Evolutionary conservation across 2,329 filamentous ascomycete genomes (phyloP), one percentile per base, ranked within the genome.

Genomic region (Pseudogymnoascus sp.): DNA sequence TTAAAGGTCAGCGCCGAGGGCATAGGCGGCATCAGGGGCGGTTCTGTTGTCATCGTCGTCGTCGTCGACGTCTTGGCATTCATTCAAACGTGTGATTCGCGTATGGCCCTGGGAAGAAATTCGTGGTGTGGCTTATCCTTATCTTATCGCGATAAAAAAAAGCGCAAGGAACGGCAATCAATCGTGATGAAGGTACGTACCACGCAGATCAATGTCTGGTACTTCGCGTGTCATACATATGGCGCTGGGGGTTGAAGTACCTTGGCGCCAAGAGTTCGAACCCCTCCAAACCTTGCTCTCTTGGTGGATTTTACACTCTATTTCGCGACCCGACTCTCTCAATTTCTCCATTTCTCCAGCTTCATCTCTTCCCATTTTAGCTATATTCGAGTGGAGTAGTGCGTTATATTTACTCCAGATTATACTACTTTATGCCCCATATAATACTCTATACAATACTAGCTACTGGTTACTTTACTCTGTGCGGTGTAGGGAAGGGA

Each of bases 1-100:
- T 95, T 89, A 73, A 93, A 93, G 1, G 82, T 90, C 73, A 96
- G 81, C 59, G 91, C 91, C 11, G 89, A 82, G 68, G 80, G 79
- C 72, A 85, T 78, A 61, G 78, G 77, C 63, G 70, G 56, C 56
- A 60, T 60, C 31, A 26, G 31, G 56, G 31, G 35, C 35, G 56
- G 56, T 60, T 37, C 56, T 12, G 16, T 73, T 60, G 78, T 76
- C 43, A 79, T 77, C 81, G 83, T 83, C 67, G 71, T 81, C 70
- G 71, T 75, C 11, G 41, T 41, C 11, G 35, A 14, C 12, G 46
- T 53, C 46, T 53, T 53, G 46, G 46, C n/a, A n/a, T n/a, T n/a
- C 41, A 46, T 24, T 53, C 46, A 53, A 31, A 53, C n/a, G 46
- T 53, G 24, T 11, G 46, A 53, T 16, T 19, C 19, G 19, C 40